Base-by-base conservation (phyloP, 1,139 yeast genomes). In the Lodderomyces jiufengensis region DNA sequence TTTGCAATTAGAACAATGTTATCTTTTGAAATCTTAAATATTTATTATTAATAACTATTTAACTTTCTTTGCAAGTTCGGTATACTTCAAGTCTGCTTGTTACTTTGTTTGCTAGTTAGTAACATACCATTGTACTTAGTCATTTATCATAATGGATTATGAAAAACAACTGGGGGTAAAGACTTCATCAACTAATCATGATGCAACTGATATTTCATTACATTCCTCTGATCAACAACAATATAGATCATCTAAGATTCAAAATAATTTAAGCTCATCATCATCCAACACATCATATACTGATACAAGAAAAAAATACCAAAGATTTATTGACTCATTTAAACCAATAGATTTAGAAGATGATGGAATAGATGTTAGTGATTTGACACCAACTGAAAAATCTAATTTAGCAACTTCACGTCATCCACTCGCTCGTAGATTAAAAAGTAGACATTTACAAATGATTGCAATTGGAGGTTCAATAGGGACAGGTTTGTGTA, bases 391-490 rank as follows among this genome's bases (percentile, higher is more conserved):
- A 21, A 45, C 63, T 41, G 73, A 67, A 44, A 58, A 54, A 42
- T 55, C 68, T 14, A 57, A 61, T 32, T 54, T 61, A 36, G 70
- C 70, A 20, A 57, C 69, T 8, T 55, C 71, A 21, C 57, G 57
- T 38, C 68, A 64, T 31, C 68, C 66, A 9, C 54, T 64, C 36
- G 59, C 64, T 16, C 52, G 70, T 43, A 52, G 59, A 37, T 60
- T 68, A 41, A 58, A 63, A 42, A 54, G 65, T 27, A 56, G 72
- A 43, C 73, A 68, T 44, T 54, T 68, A 39, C 70, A 64, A 41
- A 65, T 66, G 73, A 66, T 67, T 43, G 71, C 73, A 31, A 59
- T 68, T 40, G 73, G 73, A 34, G 73, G 73, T 32, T 52, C 64
- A 34, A 66, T 68, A 37, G 64, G 66, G 7, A 28, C 37, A 5